Percentiles rank a stretch among this genome's conserved stretches.
Conservation (phyloP, 805 yeast species). For the Kazachstania kunashirensis region DNA sequence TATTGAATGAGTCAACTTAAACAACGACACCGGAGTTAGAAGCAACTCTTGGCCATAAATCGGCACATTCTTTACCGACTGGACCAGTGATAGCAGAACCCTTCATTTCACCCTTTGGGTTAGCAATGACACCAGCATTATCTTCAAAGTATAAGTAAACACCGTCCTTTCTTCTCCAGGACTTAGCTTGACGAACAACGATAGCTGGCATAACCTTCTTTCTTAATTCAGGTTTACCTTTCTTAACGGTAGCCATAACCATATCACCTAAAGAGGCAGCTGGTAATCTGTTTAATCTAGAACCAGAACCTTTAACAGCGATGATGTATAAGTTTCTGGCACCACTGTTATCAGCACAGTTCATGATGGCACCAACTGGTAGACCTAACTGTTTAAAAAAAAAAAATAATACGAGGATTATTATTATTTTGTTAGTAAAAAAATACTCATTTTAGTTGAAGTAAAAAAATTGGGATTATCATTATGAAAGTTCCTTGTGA, state of each 20-base stretch:
- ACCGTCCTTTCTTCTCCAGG: constrained; percentile 99
- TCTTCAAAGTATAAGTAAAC: constrained; percentile 98
- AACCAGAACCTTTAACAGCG: constrained; percentile 99
- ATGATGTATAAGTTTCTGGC: constrained; percentile 98
- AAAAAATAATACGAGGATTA: no score
- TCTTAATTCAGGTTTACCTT: constrained; percentile 99
- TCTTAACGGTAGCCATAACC: constrained; percentile 99
- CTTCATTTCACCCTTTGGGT: constrained; percentile 99
- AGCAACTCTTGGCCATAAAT: constrained; percentile 99
- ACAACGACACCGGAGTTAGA: constrained; percentile 99
- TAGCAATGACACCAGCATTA: constrained; percentile 99
- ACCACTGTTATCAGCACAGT: constrained; percentile 99
- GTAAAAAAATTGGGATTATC: no score
- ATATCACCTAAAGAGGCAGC: constrained; percentile 99
- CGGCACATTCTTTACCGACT: constrained; percentile 99
- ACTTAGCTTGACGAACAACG: constrained; percentile 97
- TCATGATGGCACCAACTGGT: constrained; percentile 98
- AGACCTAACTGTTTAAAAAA: constrained; percentile 69
- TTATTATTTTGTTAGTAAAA: no score
- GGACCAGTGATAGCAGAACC: constrained; percentile 99
- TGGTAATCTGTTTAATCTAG: constrained; percentile 99
- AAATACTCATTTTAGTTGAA: no score
- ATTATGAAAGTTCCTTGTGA: no score
- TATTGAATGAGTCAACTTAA: constrained; percentile 34
- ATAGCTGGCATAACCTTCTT: constrained; percentile 99